Base-by-base conservation (phyloP, 164 flowering plant genomes). In the Liquidambar formosana region DNA sequence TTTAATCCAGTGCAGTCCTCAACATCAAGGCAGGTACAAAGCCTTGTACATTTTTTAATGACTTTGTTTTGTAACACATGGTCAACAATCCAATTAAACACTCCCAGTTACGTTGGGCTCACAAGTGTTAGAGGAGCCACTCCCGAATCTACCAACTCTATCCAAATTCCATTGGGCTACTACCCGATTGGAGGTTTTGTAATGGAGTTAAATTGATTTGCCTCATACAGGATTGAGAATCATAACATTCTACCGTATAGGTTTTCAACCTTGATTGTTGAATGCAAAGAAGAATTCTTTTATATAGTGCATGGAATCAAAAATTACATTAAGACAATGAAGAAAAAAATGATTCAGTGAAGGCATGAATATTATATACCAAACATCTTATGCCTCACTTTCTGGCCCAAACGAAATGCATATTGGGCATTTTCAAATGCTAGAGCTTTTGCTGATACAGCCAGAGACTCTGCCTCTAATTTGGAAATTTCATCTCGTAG, bases 361-460 rank as follows among this genome's bases (percentile, higher is more conserved):
- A 43, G 46, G 51, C 16, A 69, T 62, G 12, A 43, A 2, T 63
- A 58, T 57, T 27, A 49, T 73, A 49, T 89, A 94, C 99, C 99
- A 81, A 89, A 94, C 51, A 77, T 72, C 69, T 86, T 92, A 71
- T 94, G 99, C 77, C 73, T 87, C 79, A 94, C 90, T 89, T 85
- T 94, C 82, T 94, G 97, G 43, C 99, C 99, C 76, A 94, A 75
- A 27, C 97, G 92, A 75, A 90, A 91, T 45, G 80, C 77, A 79
- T 84, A 94, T 59, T 84, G 81, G 21, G 86, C 87, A 79, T 80
- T 88, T 67, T 88, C 92, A 80, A 75, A 82, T 58, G 81, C 91
- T 71, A 89, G 78, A 77, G 95, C 95, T 79, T 76, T 89, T 51
- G 89, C 94, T 65, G 98, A 85, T 58, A 87, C 95, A 77, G 92